These are phyloP conservation scores for Funneliformis mosseae DNA, from an alignment of 192 early-diverging fungal genomes.

Conservation along the genomic window DNA sequence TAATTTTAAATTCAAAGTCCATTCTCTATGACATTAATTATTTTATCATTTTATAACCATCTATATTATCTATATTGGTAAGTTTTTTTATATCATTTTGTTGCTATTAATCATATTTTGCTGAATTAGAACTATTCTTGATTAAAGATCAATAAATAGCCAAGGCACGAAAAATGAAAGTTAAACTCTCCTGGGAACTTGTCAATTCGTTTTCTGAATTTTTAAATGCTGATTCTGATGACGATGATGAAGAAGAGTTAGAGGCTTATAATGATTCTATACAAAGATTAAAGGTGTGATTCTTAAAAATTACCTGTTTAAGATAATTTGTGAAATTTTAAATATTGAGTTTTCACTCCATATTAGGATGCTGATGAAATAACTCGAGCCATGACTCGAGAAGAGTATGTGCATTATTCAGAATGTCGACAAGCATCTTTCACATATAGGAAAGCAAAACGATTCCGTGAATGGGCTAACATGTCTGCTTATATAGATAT, in stretches of 20 bases:
- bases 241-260: slow-evolving; percentile 89
- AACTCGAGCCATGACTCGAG: slow-evolving; percentile 92
- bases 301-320: background rate
- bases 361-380: slow-evolving; percentile 86
- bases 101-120: background rate
- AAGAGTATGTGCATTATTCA: slow-evolving; percentile 99
- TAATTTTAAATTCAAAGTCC: background rate
- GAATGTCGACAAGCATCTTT: slow-evolving; percentile 98
- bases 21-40: background rate
- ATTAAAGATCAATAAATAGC: slow-evolving; percentile 47
- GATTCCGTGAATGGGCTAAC: slow-evolving; percentile 94
- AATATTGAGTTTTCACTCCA: background rate
- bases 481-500: slow-evolving; percentile 88
- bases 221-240: slow-evolving; percentile 76
- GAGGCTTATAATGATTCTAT: slow-evolving; percentile 90
- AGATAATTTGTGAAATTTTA: background rate
- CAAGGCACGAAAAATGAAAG: slow-evolving; percentile 52
- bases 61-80: background rate
- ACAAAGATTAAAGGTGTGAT: slow-evolving; percentile 66
- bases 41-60: background rate
- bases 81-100: background rate
- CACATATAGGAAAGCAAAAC: slow-evolving; percentile 89
- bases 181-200: slow-evolving; percentile 95
- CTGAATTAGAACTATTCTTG: background rate
- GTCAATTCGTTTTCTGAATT: slow-evolving; percentile 78